Conservation (phyloP, 169 alveolate genomes). For the Eimeria sp. region DNA sequence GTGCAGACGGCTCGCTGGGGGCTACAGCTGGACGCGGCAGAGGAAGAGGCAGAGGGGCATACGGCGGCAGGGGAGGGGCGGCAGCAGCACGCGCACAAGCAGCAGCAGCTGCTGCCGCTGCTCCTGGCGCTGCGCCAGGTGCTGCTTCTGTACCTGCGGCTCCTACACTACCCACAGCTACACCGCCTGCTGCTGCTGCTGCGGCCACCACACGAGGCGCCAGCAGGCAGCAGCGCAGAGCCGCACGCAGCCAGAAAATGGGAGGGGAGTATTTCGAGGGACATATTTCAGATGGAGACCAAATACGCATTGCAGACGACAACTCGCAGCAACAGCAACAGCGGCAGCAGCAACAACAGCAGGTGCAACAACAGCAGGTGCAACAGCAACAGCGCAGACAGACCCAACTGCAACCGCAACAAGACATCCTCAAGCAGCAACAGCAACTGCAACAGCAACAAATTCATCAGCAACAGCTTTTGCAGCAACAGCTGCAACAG, state of each 20-base stretch:
- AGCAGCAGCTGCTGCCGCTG: not conserved
- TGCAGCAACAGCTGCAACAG: constrained; percentile 21
- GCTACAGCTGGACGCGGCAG: constrained; percentile 13
- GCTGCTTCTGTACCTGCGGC: constrained; percentile 23
- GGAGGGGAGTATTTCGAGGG: constrained; percentile 53
- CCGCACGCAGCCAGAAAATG: constrained; percentile 39
- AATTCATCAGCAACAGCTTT: not conserved
- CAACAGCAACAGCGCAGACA: not conserved
- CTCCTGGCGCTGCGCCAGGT: not conserved
- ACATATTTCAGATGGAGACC: constrained; percentile 35
- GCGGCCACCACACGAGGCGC: constrained; percentile 23
- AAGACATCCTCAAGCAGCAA: constrained; percentile 52
- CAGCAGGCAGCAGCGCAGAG: constrained; percentile 39
- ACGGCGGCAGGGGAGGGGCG: constrained; percentile 54
- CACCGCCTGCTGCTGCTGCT: constrained; percentile 9
- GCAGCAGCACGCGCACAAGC: constrained; percentile 10
- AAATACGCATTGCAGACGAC: constrained; percentile 46
- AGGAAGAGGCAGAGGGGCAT: constrained; percentile 55
- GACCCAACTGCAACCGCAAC: constrained; percentile 28
- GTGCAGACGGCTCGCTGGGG: constrained; percentile 52
- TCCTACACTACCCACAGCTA: not conserved
- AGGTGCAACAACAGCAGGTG: not conserved
- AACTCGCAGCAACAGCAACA: constrained; percentile 44
- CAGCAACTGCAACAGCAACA: constrained; percentile 32
- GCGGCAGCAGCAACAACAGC: constrained; percentile 32